Conservation (phyloP, 805 yeast genomes). For the Kuraishia capsulata region DNA sequence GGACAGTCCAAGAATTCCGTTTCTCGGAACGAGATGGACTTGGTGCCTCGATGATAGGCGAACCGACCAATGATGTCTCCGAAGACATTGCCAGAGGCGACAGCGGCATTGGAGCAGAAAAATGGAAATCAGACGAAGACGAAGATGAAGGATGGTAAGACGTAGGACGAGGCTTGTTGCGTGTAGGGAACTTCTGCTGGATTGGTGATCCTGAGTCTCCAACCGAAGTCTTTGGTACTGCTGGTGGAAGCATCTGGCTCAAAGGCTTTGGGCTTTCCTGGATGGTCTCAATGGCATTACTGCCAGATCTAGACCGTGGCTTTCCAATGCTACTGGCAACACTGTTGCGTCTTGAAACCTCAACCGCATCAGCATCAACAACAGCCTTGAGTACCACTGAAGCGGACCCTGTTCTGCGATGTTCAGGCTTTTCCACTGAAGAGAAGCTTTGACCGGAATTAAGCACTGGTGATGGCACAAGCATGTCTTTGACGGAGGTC, state of each 20-base stretch:
- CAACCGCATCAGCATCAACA: conserved; percentile 48
- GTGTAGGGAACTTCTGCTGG: conserved; percentile 19
- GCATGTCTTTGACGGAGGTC: conserved; percentile 12
- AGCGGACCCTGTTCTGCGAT: conserved; percentile 34
- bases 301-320: not conserved
- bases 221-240: conserved; percentile 9
- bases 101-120: not conserved
- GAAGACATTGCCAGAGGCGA: not conserved
- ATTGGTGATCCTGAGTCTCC: too few species aligned
- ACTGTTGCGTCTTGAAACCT: conserved; percentile 23
- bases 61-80: not conserved
- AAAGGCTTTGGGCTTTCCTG: conserved; percentile 28
- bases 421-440: not conserved
- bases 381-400: conserved; percentile 66
- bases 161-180: conserved; percentile 69
- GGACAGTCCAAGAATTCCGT: conserved; percentile 19
- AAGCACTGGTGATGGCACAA: conserved; percentile 2
- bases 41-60: not conserved
- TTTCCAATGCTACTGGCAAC: conserved; percentile 8
- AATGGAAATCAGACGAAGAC: conserved; percentile 15
- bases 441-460: not conserved
- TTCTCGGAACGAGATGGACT: conserved; percentile 6
- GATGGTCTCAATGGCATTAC: conserved; percentile 30
- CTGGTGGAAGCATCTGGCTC: conserved; percentile 14
- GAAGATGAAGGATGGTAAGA: conserved; percentile 75